These are phyloP conservation scores for Boletus insuetus DNA, from an alignment of 768 basidiomycete genomes.

Conservation along the genomic window DNA sequence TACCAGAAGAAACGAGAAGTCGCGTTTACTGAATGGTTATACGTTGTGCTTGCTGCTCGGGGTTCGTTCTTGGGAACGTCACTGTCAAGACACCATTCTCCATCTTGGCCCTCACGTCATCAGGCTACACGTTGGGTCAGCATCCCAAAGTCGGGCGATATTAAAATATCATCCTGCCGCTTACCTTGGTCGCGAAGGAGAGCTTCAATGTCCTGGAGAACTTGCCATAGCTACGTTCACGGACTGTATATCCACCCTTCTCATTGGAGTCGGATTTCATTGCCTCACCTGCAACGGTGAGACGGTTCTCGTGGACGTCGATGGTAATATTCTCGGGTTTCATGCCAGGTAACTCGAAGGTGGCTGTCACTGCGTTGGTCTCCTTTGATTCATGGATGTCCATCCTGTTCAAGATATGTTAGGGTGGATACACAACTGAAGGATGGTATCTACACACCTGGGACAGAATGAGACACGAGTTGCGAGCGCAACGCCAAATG, in stretches of 20 bases:
- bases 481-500: not conserved
- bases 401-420: slow-evolving; percentile 28
- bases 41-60: slow-evolving; percentile 27
- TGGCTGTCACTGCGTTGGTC: slow-evolving; percentile 44
- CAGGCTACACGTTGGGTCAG: slow-evolving; percentile 27
- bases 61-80: slow-evolving; percentile 44
- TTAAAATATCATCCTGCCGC: not conserved
- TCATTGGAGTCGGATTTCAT: slow-evolving; percentile 29
- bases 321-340: slow-evolving; percentile 47
- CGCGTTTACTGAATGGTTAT: not conserved
- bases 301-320: slow-evolving; percentile 43
- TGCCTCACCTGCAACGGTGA: slow-evolving; percentile 15
- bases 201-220: slow-evolving; percentile 46
- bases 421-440: too few species aligned
- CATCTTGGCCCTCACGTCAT: slow-evolving; percentile 47
- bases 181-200: slow-evolving; percentile 46
- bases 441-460: not conserved
- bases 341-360: slow-evolving; percentile 56
- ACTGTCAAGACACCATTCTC: slow-evolving; percentile 46
- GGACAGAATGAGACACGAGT: not conserved
- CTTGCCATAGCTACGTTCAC: slow-evolving; percentile 44
- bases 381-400: slow-evolving; percentile 45
- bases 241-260: slow-evolving; percentile 38
- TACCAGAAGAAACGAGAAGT: too few species aligned
- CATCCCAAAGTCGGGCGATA: not conserved